These are phyloP conservation scores for Leptomonas pyrrhocoris DNA, from an alignment of 208 protist genomes.

Conservation along the genomic window DNA sequence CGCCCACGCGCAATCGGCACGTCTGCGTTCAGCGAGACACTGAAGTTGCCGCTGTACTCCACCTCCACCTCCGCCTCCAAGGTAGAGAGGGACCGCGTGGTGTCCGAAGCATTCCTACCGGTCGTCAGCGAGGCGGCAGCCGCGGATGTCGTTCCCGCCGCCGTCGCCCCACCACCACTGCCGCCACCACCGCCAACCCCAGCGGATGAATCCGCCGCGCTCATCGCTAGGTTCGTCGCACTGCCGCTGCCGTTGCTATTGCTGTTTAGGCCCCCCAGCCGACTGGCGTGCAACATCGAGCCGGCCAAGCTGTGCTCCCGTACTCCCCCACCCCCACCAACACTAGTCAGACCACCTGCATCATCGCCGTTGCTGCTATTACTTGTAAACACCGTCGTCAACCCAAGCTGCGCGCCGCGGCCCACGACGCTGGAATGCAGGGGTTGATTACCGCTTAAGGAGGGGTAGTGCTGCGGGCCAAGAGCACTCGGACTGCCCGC, in stretches of 20 bases:
- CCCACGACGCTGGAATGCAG: not conserved
- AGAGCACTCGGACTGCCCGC: constrained; percentile 4
- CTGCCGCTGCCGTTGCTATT: constrained; percentile 10
- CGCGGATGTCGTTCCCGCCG: not conserved
- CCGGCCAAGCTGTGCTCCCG: constrained; percentile 11
- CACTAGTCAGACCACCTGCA: not conserved
- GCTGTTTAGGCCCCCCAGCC: not conserved
- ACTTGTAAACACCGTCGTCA: too few relatives aligned
- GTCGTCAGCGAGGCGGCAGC: not conserved
- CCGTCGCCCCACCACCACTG: too few relatives aligned
- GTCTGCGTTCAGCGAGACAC: constrained; percentile 69
- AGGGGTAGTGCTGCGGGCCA: constrained; percentile 6
- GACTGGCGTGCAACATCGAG: constrained; percentile 5
- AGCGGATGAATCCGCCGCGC: not conserved
- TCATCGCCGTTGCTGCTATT: not conserved
- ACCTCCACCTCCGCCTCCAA: constrained; percentile 82
- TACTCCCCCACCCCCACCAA: not conserved
- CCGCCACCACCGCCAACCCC: not conserved
- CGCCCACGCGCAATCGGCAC: constrained; percentile 73
- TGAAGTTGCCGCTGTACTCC: constrained; percentile 78
- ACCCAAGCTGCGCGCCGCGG: constrained; percentile 2
- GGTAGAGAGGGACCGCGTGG: constrained; percentile 33
- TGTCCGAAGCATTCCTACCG: constrained; percentile 16
- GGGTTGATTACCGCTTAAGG: not conserved
- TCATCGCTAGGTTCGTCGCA: not conserved